Conservation (phyloP, 768 basidiomycete genomes). For the Termitomyces sp. region DNA sequence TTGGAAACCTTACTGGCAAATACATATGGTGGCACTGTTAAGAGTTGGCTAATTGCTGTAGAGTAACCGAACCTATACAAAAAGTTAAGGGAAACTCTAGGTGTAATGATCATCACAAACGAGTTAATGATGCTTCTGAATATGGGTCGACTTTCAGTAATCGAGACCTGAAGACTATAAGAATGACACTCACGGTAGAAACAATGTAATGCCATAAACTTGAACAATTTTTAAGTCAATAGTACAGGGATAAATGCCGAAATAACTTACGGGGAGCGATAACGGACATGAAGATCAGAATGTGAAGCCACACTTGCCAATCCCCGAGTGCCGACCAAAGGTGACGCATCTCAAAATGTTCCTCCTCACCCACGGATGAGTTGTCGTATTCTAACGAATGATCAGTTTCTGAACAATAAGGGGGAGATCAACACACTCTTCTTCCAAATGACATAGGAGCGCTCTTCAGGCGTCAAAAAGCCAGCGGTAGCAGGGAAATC, state of each 20-base stretch:
- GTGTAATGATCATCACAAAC: constrained; percentile 22
- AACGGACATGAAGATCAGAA: constrained; percentile 57
- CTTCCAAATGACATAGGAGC: constrained; percentile 47
- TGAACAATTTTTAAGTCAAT: not conserved
- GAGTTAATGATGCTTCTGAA: constrained; percentile 56
- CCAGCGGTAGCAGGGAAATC: constrained; percentile 58
- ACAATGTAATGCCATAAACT: constrained; percentile 72
- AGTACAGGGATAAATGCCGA: not conserved
- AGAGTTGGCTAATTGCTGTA: constrained; percentile 54
- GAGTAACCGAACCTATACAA: constrained; percentile 54
- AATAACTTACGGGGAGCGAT: constrained; percentile 50
- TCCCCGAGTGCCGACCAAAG: constrained; percentile 51
- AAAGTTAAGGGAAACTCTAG: not conserved
- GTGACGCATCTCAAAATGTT: constrained; percentile 53
- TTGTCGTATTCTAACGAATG: constrained; percentile 45
- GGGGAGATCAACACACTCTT: constrained; percentile 39
- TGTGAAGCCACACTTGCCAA: constrained; percentile 66
- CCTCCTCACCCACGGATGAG: constrained; percentile 57
- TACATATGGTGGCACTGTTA: constrained; percentile 68
- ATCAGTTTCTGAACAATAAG: not conserved
- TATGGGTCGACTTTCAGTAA: not conserved
- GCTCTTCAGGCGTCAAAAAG: constrained; percentile 61
- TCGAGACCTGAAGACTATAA: not conserved
- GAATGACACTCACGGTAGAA: constrained; percentile 53
- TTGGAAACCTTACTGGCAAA: constrained; percentile 63